phyloP scores from a whole-genome alignment of 2,329 filamentous ascomycete genomes.

The Metarhizium anisopliae region DNA sequence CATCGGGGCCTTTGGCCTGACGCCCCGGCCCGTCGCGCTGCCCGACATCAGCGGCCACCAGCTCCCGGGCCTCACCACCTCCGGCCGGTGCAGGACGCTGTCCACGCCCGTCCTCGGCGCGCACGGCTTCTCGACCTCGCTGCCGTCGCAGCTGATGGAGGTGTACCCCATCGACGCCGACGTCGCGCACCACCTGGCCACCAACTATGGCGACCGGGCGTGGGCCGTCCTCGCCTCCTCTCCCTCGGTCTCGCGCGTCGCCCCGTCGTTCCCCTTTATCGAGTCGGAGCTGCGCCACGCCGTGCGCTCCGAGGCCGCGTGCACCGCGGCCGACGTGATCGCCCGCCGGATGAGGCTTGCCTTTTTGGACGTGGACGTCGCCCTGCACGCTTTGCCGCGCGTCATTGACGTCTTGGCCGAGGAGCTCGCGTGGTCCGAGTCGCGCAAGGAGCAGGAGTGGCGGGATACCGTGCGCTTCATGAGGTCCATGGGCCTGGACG shows the following conservation, averaged over 20 bases:
- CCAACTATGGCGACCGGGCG: slow-evolving; percentile 46
- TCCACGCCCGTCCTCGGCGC: slow-evolving; percentile 65
- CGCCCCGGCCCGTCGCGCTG: slow-evolving; percentile 39
- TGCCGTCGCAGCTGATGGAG: slow-evolving; percentile 25
- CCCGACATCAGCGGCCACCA: slow-evolving; percentile 61
- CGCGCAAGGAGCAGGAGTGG: slow-evolving; percentile 46
- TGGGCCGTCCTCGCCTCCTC: slow-evolving; percentile 55
- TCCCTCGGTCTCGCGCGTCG: slow-evolving; percentile 46
- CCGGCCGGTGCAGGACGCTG: slow-evolving; percentile 68
- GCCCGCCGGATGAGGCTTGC: slow-evolving; percentile 62
- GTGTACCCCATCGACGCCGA: slow-evolving; percentile 28
- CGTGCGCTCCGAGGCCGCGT: slow-evolving; percentile 62
- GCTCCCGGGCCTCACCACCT: slow-evolving; percentile 36
- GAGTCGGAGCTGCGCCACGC: slow-evolving; percentile 68
- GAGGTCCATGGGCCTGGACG: slow-evolving; percentile 33
- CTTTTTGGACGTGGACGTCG: slow-evolving; percentile 67
- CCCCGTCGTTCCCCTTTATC: slow-evolving; percentile 59
- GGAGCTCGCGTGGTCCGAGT: slow-evolving; percentile 55
- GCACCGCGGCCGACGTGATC: slow-evolving; percentile 63
- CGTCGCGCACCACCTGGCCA: slow-evolving; percentile 32
- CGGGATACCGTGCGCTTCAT: slow-evolving; percentile 42
- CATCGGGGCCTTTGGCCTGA: slow-evolving; percentile 54
- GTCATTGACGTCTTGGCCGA: slow-evolving; percentile 67
- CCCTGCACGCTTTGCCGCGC: slow-evolving; percentile 57
- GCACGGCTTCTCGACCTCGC: slow-evolving; percentile 50